These are phyloP conservation scores for Exobasidium rhododendri DNA, from an alignment of 1,284 basidiomycete species.

Conservation along the genomic window DNA sequence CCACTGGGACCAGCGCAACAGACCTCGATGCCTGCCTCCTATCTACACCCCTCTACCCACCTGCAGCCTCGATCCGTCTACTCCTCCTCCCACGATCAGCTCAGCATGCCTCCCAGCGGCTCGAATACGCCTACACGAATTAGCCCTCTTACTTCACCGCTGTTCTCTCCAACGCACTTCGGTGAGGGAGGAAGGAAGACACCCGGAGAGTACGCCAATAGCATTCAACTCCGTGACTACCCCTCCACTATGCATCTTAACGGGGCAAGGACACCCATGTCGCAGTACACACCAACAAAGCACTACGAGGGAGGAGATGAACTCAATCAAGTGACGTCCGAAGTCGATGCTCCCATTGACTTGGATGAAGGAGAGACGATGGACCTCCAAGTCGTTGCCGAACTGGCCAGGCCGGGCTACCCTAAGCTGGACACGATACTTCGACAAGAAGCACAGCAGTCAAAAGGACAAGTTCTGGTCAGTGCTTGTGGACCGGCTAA, in stretches of 20 bases:
- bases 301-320: not conserved
- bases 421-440: conserved; percentile 70
- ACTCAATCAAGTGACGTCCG: not conserved
- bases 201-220: not conserved
- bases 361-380: conserved; percentile 67
- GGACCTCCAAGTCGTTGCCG: conserved; percentile 67
- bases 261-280: not conserved
- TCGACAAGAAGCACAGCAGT: conserved; percentile 64
- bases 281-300: not conserved
- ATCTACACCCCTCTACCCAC: too few species aligned
- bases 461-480: conserved; percentile 65
- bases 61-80: not conserved
- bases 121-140: not conserved
- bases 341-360: conserved; percentile 47
- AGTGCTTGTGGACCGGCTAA: conserved; percentile 76
- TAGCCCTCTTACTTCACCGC: not conserved
- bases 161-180: not conserved
- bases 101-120: not conserved
- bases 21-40: too few species aligned
- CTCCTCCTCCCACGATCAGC: not conserved
- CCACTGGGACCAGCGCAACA: not conserved
- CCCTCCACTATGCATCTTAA: not conserved
- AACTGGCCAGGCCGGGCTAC: conserved; percentile 69
- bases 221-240: not conserved
- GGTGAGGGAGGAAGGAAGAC: not conserved